A percentile compares a stretch with the other conserved stretches of the same genome.
Evolutionary conservation across 2,329 filamentous ascomycete species (phyloP).

Genomic region (Monosporascus sp.): DNA sequence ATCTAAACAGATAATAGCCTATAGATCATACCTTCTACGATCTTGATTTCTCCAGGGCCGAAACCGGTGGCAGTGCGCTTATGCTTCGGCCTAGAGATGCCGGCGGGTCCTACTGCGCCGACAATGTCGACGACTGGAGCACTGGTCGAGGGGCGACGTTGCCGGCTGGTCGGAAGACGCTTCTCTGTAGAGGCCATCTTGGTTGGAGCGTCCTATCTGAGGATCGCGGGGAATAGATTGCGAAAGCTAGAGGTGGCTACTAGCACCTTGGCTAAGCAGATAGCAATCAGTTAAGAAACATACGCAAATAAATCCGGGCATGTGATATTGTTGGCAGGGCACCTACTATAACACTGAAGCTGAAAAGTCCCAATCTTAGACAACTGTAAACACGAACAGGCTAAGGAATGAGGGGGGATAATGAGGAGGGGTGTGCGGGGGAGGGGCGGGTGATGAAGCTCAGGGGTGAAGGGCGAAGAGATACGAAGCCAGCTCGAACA

Average conservation of each 20-base stretch:
- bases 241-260: conserved; percentile 1
- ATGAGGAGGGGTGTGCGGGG: no score
- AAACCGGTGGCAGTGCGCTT: conserved; percentile 96
- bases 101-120: conserved; percentile 79
- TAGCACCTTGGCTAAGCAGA: not conserved
- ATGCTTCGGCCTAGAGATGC: conserved; percentile 86
- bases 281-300: not conserved
- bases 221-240: not conserved
- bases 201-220: conserved; percentile 1
- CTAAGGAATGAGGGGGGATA: no score
- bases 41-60: conserved; percentile 85
- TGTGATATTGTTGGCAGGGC: not conserved
- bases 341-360: not conserved
- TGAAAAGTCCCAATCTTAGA: no score
- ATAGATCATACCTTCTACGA: conserved; percentile 69
- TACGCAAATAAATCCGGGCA: not conserved
- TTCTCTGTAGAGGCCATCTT: conserved; percentile 28
- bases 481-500: no score
- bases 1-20: not conserved
- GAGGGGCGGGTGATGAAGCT: no score
- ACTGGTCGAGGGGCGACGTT: conserved; percentile 72
- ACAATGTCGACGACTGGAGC: conserved; percentile 82
- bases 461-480: no score
- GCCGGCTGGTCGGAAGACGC: conserved; percentile 46
- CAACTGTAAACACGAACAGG: no score